Evolutionary conservation across 2,329 filamentous ascomycete genomes (phyloP).

Genomic region (Colletotrichum kahawae): DNA sequence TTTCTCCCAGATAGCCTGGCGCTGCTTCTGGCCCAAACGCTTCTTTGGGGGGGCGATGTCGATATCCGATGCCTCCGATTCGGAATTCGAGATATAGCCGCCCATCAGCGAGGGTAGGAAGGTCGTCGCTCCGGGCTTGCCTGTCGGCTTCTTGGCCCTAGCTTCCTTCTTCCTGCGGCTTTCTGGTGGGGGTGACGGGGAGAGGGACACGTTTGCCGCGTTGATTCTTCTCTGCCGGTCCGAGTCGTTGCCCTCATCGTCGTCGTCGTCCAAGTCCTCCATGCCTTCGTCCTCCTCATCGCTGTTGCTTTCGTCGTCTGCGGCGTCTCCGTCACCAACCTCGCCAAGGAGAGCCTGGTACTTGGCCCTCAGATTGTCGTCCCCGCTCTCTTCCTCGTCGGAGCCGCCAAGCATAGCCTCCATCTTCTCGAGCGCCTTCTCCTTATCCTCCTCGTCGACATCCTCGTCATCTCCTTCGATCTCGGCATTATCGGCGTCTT

Average conservation of each 20-base stretch:
- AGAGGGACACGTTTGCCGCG: conserved; percentile 28
- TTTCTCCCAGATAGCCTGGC: conserved; percentile 80
- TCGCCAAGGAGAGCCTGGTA: conserved; percentile 51
- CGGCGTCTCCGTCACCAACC: conserved; percentile 43
- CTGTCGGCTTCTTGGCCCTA: conserved; percentile 4
- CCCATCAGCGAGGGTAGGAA: conserved; percentile 81
- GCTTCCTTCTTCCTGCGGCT: conserved; percentile 37
- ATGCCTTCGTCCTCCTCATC: conserved; percentile 25
- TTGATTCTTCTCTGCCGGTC: conserved; percentile 28
- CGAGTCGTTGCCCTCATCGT: conserved; percentile 25
- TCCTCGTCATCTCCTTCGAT: conserved; percentile 35
- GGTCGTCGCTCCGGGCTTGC: conserved; percentile 49
- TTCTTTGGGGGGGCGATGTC: conserved; percentile 74
- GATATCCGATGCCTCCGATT: conserved; percentile 67
- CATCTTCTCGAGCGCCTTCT: conserved; percentile 46
- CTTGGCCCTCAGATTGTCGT: conserved; percentile 44
- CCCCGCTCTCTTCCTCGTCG: conserved; percentile 43
- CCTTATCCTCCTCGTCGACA: conserved; percentile 31
- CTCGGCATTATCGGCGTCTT: neutral
- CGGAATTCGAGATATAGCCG: conserved; percentile 80
- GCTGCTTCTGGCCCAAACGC: conserved; percentile 76
- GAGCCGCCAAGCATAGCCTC: conserved; percentile 51
- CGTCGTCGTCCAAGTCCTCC: conserved; percentile 38
- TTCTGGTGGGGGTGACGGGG: conserved; percentile 33
- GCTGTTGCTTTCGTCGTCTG: conserved; percentile 38